phyloP scores from a whole-genome alignment of 768 basidiomycete genomes.

The Boletus vinaceobasis region DNA sequence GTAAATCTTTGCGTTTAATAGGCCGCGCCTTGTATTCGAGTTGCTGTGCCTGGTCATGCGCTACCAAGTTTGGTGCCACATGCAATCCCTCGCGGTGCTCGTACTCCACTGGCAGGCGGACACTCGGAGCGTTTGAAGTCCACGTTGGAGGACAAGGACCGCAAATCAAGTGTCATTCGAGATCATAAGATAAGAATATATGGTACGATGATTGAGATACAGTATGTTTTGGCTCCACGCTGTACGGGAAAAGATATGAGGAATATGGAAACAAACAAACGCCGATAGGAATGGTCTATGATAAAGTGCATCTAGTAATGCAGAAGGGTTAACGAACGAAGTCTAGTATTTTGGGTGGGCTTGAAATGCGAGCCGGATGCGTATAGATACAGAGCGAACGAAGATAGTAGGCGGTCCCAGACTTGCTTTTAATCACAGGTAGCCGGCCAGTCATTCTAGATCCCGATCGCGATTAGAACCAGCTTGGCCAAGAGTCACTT shows the following conservation, averaged over 20 bases:
- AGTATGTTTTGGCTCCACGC: constrained; percentile 21
- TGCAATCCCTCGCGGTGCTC: not conserved
- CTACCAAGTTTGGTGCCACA: not conserved
- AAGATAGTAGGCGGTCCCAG: constrained; percentile 2
- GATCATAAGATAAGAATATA: constrained; percentile 16
- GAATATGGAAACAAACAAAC: constrained; percentile 14
- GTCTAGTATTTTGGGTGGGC: constrained; percentile 8
- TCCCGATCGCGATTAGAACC: constrained; percentile 3
- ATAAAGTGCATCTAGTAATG: constrained; percentile 19
- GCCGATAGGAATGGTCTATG: constrained; percentile 12
- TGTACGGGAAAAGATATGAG: constrained; percentile 10
- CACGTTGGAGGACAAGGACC: not conserved
- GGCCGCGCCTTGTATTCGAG: not conserved
- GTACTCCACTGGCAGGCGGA: not conserved
- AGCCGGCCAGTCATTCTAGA: constrained; percentile 49
- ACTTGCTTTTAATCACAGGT: constrained; percentile 42
- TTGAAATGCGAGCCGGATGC: not conserved
- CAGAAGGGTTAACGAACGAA: constrained; percentile 20
- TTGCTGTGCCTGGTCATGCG: not conserved
- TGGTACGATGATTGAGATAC: constrained; percentile 16
- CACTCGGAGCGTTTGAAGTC: not conserved
- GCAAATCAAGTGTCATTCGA: constrained; percentile 13
- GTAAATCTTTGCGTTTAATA: not conserved
- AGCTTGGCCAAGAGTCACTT: not conserved
- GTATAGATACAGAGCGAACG: constrained; percentile 25